Evolutionary conservation across 306 rosid species (phyloP).

Genomic region (Sechiopsis laciniata): DNA sequence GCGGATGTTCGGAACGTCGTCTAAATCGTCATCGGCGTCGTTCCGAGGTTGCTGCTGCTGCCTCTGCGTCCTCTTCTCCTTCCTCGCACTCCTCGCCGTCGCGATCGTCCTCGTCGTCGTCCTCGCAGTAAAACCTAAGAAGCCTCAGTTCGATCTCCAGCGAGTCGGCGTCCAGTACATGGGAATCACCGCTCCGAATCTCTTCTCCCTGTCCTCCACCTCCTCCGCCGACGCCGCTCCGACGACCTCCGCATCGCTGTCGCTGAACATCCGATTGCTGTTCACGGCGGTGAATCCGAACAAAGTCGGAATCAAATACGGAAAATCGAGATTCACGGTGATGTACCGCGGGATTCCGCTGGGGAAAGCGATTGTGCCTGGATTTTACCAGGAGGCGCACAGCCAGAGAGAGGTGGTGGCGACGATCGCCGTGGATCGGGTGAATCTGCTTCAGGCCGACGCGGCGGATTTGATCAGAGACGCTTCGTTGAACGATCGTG

Average conservation of each 20-base stretch:
- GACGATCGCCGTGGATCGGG: conserved; percentile 65
- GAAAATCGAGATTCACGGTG: conserved; percentile 81
- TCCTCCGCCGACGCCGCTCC: background rate
- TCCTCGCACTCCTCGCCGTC: conserved; percentile 10
- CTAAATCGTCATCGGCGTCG: conserved; percentile 53
- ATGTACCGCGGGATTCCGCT: conserved; percentile 91
- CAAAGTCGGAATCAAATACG: conserved; percentile 91
- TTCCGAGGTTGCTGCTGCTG: conserved; percentile 91
- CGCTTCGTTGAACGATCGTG: conserved; percentile 79
- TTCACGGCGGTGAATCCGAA: conserved; percentile 80
- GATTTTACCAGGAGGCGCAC: conserved; percentile 75
- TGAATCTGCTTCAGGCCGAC: conserved; percentile 72
- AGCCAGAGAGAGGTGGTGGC: conserved; percentile 60
- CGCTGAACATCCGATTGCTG: conserved; percentile 60
- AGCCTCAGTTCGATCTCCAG: conserved; percentile 92
- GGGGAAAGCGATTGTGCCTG: conserved; percentile 75
- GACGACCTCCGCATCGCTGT: conserved; percentile 50
- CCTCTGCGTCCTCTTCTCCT: conserved; percentile 53
- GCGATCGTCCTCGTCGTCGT: conserved; percentile 60
- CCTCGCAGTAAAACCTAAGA: conserved; percentile 82
- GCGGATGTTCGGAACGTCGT: conserved; percentile 4
- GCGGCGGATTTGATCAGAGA: conserved; percentile 74
- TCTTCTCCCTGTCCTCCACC: conserved; percentile 21
- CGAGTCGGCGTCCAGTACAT: conserved; percentile 79
- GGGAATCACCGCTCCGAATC: conserved; percentile 54